phyloP scores from a whole-genome alignment of 306 rosid species.

The Argentina anserina region DNA sequence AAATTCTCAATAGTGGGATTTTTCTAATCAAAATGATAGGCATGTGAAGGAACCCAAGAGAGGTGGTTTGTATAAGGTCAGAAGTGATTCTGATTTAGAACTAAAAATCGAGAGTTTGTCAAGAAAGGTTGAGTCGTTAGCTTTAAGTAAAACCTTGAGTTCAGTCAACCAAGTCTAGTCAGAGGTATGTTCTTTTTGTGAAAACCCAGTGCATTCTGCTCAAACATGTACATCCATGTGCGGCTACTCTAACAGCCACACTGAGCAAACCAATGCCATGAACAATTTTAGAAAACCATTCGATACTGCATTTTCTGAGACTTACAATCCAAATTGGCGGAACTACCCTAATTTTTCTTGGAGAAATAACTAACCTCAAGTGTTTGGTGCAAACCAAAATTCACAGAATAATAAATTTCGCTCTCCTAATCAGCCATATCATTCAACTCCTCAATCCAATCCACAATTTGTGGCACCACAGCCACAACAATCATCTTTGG shows the following conservation, averaged over 20 bases:
- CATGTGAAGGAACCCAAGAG: too few relatives aligned
- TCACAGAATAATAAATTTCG: not conserved
- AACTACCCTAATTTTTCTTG: constrained; percentile 4
- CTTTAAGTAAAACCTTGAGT: too few relatives aligned
- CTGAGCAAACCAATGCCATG: not conserved
- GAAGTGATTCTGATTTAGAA: too few relatives aligned
- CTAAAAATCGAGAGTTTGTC: too few relatives aligned
- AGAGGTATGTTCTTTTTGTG: too few relatives aligned
- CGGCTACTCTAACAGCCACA: not conserved
- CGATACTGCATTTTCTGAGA: not conserved
- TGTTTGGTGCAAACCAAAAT: not conserved
- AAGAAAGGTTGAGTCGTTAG: too few relatives aligned
- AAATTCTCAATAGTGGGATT: too few relatives aligned
- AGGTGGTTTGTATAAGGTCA: too few relatives aligned
- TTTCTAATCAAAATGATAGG: too few relatives aligned
- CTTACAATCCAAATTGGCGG: not conserved
- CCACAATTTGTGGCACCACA: not conserved
- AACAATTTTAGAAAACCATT: not conserved
- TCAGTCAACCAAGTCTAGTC: too few relatives aligned
- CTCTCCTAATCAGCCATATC: not conserved
- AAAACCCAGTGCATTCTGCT: too few relatives aligned
- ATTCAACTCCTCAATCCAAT: not conserved
- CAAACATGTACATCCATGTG: too few relatives aligned
- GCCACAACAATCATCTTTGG: not conserved
- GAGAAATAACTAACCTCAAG: not conserved